Evolutionary conservation across 495 filamentous ascomycete genomes (phyloP), one percentile per base, ranked within the genome.

Genomic region (Talaromyces proteolyticus): DNA sequence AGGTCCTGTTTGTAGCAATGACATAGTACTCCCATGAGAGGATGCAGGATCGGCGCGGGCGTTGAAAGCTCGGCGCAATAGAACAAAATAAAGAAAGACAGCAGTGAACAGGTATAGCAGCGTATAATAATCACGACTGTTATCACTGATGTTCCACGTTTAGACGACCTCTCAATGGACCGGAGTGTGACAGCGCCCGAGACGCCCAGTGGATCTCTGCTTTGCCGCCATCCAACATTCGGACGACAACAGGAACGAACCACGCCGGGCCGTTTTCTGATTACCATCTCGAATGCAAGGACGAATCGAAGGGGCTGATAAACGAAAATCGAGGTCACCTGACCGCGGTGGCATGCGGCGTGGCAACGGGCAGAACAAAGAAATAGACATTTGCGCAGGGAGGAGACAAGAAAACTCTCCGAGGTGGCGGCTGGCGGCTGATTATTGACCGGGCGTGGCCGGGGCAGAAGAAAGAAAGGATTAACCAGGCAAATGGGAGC

Each of bases 291-390:
- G n/a, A n/a, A n/a, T n/a, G n/a, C n/a, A n/a, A n/a, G n/a, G n/a
- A n/a, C n/a, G n/a, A 34, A 34, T 34, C 29, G 8, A 34, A 34
- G 8, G 8, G 8, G 29, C 29, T 34, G 8, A 14, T 34, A 8
- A 14, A 8, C 2, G 8, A 34, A 1, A 2, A 22, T 19, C 37
- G 4, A 17, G 24, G 21, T 49, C 47, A 49, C 47, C 47, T 49
- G 47, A 49, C 40, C 34, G 34, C 24, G 34, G 39, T 36, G 18
- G 39, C 47, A 49, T 49, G 47, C 47, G 47, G 47, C 47, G 47
- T 49, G 47, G 47, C 37, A 49, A 49, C 47, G 47, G 47, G 10
- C 24, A 20, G 12, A 49, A 49, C 47, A 49, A 49, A 49, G 36
- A 25, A 49, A 49, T 36, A 20, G 16, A 8, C 12, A 8, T 3